These are phyloP conservation scores for Pseudozyma sp. DNA, from an alignment of 1,284 basidiomycete species.

Conservation along the genomic window DNA sequence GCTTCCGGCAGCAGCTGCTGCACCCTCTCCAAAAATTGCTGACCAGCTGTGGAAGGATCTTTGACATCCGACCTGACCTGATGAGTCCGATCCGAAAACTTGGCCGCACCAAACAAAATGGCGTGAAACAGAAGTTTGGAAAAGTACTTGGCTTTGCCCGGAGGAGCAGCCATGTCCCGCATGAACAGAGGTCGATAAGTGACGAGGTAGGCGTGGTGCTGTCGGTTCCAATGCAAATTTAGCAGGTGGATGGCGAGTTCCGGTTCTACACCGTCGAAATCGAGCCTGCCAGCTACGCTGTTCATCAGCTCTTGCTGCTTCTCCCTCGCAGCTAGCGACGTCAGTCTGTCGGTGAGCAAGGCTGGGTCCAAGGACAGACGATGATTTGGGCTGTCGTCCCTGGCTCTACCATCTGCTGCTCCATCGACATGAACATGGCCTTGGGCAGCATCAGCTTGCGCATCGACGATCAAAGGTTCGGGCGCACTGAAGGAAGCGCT, in stretches of 20 bases:
- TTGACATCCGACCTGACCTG: constrained; percentile 54
- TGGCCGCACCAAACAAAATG: constrained; percentile 63
- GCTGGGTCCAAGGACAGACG: constrained; percentile 9
- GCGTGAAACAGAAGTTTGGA: constrained; percentile 64
- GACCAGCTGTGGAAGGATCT: constrained; percentile 53
- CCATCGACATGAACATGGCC: not conserved
- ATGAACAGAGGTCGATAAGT: constrained; percentile 64
- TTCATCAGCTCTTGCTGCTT: constrained; percentile 62
- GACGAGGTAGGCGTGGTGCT: constrained; percentile 65
- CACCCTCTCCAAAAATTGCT: constrained; percentile 57
- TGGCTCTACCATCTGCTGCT: not conserved
- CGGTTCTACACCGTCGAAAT: constrained; percentile 63
- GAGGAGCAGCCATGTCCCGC: constrained; percentile 60
- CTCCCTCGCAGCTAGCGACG: constrained; percentile 44
- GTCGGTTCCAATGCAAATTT: constrained; percentile 66
- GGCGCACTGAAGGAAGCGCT: constrained; percentile 19
- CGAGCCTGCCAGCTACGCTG: constrained; percentile 60
- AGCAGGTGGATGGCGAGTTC: constrained; percentile 64
- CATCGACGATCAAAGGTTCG: not conserved
- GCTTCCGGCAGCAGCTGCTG: constrained; percentile 62
- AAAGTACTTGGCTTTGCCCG: constrained; percentile 53
- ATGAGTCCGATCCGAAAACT: constrained; percentile 60
- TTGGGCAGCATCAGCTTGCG: not conserved
- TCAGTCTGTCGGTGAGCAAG: constrained; percentile 43
- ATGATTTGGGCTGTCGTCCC: not conserved